phyloP scores from a whole-genome alignment of 805 yeast genomes.

The Torulaspora gathmanii region DNA sequence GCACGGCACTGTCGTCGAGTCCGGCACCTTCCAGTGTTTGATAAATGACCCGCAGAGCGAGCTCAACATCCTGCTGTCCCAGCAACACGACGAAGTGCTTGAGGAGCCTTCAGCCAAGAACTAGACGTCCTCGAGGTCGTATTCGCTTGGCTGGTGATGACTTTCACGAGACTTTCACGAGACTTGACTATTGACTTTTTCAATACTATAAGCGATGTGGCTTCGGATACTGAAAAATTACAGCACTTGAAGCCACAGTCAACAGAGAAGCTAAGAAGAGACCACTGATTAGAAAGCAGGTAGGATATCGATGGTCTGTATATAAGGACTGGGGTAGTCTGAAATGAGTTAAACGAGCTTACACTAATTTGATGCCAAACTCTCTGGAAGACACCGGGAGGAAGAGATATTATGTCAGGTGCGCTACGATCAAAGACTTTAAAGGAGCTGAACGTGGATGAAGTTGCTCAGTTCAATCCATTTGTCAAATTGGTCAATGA shows the following conservation, averaged over 20 bases:
- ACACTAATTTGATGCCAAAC: too few species aligned
- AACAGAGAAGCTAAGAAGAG: not conserved
- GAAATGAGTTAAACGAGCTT: too few species aligned
- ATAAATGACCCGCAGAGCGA: constrained; percentile 38
- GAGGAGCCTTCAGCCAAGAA: not conserved
- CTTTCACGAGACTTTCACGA: too few species aligned
- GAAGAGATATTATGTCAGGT: constrained; percentile 13
- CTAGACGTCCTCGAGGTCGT: not conserved
- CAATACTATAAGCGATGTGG: too few species aligned
- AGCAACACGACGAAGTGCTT: constrained; percentile 22
- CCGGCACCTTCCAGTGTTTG: constrained; percentile 55
- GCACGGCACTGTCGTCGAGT: constrained; percentile 70
- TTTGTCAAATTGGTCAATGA: constrained; percentile 64
- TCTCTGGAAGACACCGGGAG: not conserved
- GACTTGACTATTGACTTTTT: too few species aligned
- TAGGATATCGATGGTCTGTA: too few species aligned
- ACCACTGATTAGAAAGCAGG: too few species aligned
- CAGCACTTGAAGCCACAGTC: not conserved
- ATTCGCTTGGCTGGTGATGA: too few species aligned
- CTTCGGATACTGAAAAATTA: constrained; percentile 6
- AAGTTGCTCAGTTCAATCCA: constrained; percentile 45
- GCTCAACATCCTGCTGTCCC: constrained; percentile 36
- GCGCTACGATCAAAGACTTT: constrained; percentile 17
- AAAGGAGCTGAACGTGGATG: constrained; percentile 24
- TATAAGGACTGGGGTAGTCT: too few species aligned